phyloP scores from a whole-genome alignment of 352 stramenopile genomes.

The Pythium dissotocum region DNA sequence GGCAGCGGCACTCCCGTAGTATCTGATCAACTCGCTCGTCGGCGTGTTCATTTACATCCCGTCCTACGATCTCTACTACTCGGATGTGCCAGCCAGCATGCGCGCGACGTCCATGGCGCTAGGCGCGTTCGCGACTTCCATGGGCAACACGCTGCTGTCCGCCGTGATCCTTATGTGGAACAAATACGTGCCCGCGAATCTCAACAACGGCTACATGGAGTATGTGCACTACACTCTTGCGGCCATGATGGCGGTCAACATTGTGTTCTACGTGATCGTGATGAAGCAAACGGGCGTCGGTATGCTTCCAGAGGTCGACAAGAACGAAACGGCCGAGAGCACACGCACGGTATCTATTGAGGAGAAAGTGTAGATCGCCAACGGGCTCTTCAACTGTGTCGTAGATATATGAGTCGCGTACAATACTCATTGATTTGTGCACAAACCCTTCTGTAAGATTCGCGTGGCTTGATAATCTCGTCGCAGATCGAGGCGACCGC shows the following conservation, averaged over 20 bases:
- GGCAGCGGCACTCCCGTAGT: conserved; percentile 30
- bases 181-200: conserved; percentile 31
- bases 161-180: conserved; percentile 52
- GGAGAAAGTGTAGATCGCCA: neutral
- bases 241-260: conserved; percentile 34
- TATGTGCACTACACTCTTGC: conserved; percentile 34
- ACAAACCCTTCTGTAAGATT: no score
- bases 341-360: neutral
- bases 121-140: conserved; percentile 45
- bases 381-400: no score
- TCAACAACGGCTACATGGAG: conserved; percentile 17
- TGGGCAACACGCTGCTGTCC: conserved; percentile 49
- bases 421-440: no score
- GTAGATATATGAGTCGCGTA: no score
- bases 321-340: neutral
- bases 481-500: no score
- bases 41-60: conserved; percentile 35
- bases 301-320: conserved; percentile 13
- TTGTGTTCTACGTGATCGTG: conserved; percentile 33
- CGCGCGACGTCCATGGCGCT: conserved; percentile 34
- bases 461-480: no score
- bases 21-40: conserved; percentile 27
- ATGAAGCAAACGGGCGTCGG: conserved; percentile 40
- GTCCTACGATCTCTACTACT: conserved; percentile 33
- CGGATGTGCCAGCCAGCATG: conserved; percentile 27